These are phyloP conservation scores for Fraxinus xanthoxyloides DNA, from an alignment of 305 asterid genomes.

Conservation along the genomic window DNA sequence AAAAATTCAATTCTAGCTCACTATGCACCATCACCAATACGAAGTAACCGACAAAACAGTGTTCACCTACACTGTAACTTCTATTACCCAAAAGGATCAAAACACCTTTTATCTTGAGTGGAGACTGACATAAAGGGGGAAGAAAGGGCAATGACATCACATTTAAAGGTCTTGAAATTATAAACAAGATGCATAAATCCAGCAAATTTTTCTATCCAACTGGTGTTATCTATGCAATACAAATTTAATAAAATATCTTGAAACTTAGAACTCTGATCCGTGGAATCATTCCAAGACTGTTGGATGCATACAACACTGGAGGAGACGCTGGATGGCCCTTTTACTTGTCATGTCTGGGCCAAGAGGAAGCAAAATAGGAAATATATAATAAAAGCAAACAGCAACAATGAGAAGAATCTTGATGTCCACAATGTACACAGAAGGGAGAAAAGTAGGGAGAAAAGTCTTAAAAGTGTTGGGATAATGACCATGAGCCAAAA, in stretches of 20 bases:
- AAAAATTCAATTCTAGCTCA: not conserved
- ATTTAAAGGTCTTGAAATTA: not conserved
- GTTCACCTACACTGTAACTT: not conserved
- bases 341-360: not conserved
- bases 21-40: not conserved
- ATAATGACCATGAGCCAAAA: not conserved
- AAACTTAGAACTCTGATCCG: not conserved
- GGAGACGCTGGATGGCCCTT: not conserved
- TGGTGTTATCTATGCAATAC: not conserved
- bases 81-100: not conserved
- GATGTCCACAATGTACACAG: not conserved
- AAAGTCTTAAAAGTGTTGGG: not conserved
- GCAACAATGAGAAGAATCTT: not conserved
- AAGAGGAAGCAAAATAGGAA: not conserved
- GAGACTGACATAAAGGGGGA: not conserved
- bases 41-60: not conserved
- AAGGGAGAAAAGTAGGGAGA: not conserved
- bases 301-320: not conserved
- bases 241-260: not conserved
- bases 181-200: not conserved
- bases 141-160: not conserved
- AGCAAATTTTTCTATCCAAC: not conserved
- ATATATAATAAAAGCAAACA: not conserved
- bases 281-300: not conserved
- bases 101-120: not conserved